These are phyloP conservation scores for Nitzschia putrida DNA, from an alignment of 108 stramenopile species.

Conservation along the genomic window DNA sequence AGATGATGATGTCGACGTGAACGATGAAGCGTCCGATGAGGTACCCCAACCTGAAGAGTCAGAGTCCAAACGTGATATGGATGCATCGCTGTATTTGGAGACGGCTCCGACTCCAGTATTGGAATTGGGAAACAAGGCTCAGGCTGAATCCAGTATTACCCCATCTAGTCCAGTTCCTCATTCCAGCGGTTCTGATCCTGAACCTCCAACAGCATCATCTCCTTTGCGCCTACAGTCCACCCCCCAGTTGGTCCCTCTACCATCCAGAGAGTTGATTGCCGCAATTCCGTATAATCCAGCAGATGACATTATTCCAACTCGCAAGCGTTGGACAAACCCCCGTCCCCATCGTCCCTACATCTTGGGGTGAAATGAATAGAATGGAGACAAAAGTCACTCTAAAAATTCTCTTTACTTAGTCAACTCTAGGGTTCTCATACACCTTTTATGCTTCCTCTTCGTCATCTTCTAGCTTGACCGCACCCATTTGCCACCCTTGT, in stretches of 20 bases:
- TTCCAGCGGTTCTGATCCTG: too few species aligned
- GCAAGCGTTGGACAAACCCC: conserved; percentile 55
- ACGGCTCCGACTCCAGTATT: too few species aligned
- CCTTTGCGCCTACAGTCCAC: too few species aligned
- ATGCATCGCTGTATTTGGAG: too few species aligned
- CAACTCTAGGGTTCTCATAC: too few species aligned
- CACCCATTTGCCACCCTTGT: conserved; percentile 11
- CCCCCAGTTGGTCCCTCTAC: too few species aligned
- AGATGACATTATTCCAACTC: conserved; percentile 40
- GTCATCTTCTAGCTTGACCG: neutral
- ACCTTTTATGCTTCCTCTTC: neutral
- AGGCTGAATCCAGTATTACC: too few species aligned
- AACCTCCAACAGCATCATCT: too few species aligned
- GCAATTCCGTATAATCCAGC: conserved; percentile 31
- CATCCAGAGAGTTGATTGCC: neutral
- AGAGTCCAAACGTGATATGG: too few species aligned
- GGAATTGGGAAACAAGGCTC: too few species aligned
- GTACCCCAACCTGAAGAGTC: too few species aligned
- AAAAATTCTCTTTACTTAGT: neutral
- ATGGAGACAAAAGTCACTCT: neutral
- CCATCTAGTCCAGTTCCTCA: too few species aligned
- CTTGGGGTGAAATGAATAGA: neutral
- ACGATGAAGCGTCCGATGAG: neutral
- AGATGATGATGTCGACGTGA: conserved; percentile 35
- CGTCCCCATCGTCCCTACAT: conserved; percentile 39